Base-by-base conservation (phyloP, 2,329 filamentous ascomycete genomes). In the Claviceps quebecensis region DNA sequence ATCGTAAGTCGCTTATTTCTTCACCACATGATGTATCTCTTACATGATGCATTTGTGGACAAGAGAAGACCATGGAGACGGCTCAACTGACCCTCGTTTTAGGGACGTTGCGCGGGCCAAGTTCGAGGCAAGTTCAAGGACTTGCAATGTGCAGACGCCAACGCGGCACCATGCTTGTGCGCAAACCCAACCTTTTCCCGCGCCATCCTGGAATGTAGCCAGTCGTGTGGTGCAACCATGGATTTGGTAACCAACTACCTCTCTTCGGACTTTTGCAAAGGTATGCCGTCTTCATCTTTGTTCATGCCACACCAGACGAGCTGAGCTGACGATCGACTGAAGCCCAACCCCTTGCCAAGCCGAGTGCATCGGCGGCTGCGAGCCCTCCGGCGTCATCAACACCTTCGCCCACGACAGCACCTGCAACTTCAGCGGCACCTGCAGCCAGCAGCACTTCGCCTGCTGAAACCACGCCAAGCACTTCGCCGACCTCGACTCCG, bases 171-270 rank as follows among this genome's bases (percentile, higher is more conserved):
- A 16, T 75, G 73, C 54, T 62, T 75, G 16, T 75, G 73, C 55
- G 57, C 54, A 29, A 65, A 65, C 11, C 50, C 60, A 1, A 58
- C 58, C 19, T 70, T 69, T 50, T 46, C 58, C 29, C 58, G 58
- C 51, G 68, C 67, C n/a, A 63, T 73, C 46, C 58, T 61, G 22
- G 70, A 73, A 47, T 74, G 72, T 52, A 64, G 57, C 45, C 58
- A 60, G 13, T 45, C 49, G 9, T 66, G 63, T 53, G 58, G 54
- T 41, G 61, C 58, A 43, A 56, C 54, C 11, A 48, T 54, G 13
- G 55, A 54, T 23, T 58, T 59, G 37, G 55, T 63, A 36, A 49
- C 51, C 13, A 51, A 49, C 11, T 55, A 50, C 23, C 50, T 65
- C 9, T 49, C 52, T 13, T 48, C 47, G 17, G 53, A 56, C 26